Evolutionary conservation across 1,284 basidiomycete genomes (phyloP), one percentile per base, ranked within the genome.

Genomic region (Chalciporus sp.): DNA sequence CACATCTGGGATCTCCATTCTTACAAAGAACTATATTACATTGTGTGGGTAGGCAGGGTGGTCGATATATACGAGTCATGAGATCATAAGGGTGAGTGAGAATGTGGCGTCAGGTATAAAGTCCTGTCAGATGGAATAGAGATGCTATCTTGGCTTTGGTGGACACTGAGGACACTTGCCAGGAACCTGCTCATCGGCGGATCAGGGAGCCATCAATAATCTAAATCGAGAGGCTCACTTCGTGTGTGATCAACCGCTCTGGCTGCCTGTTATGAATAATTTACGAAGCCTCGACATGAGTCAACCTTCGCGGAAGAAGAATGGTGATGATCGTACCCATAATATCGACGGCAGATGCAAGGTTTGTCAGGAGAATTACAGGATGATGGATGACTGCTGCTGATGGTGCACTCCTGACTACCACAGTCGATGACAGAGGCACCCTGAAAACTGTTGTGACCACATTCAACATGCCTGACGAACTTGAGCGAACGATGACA

Each of bases 401-500:
- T 86, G 61, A 77, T 60, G 55, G 58, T 68, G 67, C 87, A 90
- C 39, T 57, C 49, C 9, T 46, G 47, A 28, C 68, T 63, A 42
- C 52, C 57, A 63, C 87, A 90, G 72, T 89, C 87, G 69, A 86
- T 65, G 64, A 75, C 58, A 40, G 63, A 66, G 52, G 83, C 78
- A 27, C 75, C 72, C 57, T 72, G 75, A 62, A 80, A 82, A n/a
- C 74, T 74, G 60, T 79, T 72, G 68, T 88, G 85, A 27, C 74
- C 75, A 71, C 87, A 90, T 35, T 51, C 68, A 27, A 64, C 69
- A 58, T 76, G 79, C 63, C 73, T 76, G 56, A 69, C 72, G 68
- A 87, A 81, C 61, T 71, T 75, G 63, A 88, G 78, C 53, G 73
- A 74, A 57, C 85, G 79, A 70, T 84, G 80, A 74, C 87, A 88